Percentiles rank a stretch among this genome's conserved stretches.
phyloP scores from a whole-genome alignment of 1,284 basidiomycete species.

The Blastosporella zonata region DNA sequence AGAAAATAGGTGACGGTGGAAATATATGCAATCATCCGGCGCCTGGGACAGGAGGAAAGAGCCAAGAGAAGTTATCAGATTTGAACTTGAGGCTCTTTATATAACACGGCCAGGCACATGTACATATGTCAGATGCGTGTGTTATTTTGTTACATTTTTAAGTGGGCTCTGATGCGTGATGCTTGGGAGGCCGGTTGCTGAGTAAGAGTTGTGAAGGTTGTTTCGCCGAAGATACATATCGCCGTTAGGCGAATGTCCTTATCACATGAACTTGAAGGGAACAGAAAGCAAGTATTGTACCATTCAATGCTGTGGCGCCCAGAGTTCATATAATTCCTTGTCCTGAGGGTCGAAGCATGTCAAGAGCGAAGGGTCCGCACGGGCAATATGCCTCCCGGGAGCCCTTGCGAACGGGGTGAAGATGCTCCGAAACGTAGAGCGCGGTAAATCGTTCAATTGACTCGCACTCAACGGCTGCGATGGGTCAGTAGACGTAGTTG shows the following conservation, averaged over 20 bases:
- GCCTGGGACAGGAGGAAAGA: not conserved
- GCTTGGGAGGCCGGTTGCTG: not conserved
- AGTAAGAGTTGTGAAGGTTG: not conserved
- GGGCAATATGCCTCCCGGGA: constrained; percentile 43
- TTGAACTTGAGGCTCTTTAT: not conserved
- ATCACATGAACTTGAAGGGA: not conserved
- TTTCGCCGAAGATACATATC: not conserved
- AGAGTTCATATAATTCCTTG: constrained; percentile 70
- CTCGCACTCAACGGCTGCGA: constrained; percentile 22
- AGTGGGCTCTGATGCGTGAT: not conserved
- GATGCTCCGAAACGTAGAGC: constrained; percentile 27
- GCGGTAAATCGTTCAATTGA: constrained; percentile 27
- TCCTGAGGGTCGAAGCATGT: constrained; percentile 73
- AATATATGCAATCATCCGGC: not conserved
- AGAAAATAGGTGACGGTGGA: not conserved
- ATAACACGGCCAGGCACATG: not conserved
- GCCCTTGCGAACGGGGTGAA: constrained; percentile 27
- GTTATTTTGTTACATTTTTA: not conserved
- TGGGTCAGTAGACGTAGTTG: constrained; percentile 32
- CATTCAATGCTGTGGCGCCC: constrained; percentile 51
- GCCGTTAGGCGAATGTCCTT: not conserved
- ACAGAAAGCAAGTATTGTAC: not conserved
- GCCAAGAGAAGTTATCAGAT: not conserved
- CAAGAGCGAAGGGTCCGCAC: constrained; percentile 59
- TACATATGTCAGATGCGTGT: not conserved